Evolutionary conservation across 2,329 filamentous ascomycete species (phyloP).

Genomic region (Aureobasidium leucospermi): DNA sequence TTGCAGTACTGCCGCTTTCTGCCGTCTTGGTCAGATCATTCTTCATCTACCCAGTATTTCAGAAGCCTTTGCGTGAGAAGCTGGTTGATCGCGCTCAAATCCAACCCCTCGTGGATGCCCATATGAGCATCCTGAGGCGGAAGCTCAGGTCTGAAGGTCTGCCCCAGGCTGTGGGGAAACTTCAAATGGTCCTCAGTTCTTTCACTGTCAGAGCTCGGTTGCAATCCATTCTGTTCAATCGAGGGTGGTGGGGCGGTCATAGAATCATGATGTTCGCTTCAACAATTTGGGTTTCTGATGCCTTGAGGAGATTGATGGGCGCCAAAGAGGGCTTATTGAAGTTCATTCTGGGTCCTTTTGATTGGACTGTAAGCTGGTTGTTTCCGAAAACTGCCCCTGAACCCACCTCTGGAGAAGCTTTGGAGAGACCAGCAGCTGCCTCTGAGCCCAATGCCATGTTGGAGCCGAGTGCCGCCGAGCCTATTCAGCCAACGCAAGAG

Average conservation of each 20-base stretch:
- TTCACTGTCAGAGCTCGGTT: neutral
- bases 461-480: no score
- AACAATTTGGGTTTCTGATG: neutral
- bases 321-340: conserved; percentile 5
- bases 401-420: neutral
- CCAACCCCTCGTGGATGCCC: conserved; percentile 2
- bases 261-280: neutral
- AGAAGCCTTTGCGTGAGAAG: neutral
- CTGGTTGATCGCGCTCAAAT: neutral
- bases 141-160: neutral
- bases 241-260: neutral
- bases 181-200: neutral
- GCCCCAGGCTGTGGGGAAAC: neutral
- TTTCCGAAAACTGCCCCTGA: neutral
- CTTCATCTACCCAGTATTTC: conserved; percentile 22
- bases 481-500: no score
- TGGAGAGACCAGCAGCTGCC: neutral
- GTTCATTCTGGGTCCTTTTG: conserved; percentile 1
- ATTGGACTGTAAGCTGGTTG: conserved; percentile 3
- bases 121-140: neutral
- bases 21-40: conserved; percentile 24
- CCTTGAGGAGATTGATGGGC: neutral
- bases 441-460: neutral
- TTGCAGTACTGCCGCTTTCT: conserved; percentile 22
- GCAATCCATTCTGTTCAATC: neutral